phyloP scores from a whole-genome alignment of 805 yeast species.

The Sugiyamaella smithiae region DNA sequence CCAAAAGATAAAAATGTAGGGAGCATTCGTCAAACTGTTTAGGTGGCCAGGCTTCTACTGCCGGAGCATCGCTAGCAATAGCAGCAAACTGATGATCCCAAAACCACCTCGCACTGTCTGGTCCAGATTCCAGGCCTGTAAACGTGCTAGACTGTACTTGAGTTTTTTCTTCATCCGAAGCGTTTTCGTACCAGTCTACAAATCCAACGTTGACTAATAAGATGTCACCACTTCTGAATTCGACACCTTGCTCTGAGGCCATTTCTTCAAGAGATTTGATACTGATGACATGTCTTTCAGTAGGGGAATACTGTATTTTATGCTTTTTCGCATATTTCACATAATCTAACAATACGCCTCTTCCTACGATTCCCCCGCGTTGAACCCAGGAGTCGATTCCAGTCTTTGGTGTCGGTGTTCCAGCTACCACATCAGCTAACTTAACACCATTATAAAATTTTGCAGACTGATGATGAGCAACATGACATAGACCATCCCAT shows the following conservation, averaged over 20 bases:
- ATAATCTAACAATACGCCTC: constrained; percentile 36
- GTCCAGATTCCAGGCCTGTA: constrained; percentile 8
- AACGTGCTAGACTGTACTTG: not conserved
- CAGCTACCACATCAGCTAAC: constrained; percentile 24
- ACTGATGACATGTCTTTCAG: constrained; percentile 27
- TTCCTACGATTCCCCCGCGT: constrained; percentile 32
- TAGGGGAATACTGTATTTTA: constrained; percentile 28
- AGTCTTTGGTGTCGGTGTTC: constrained; percentile 10
- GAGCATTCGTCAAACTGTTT: not conserved
- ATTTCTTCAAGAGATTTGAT: constrained; percentile 25
- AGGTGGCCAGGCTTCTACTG: constrained; percentile 16
- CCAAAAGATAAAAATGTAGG: constrained; percentile 21
- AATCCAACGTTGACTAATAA: constrained; percentile 33
- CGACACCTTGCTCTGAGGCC: constrained; percentile 26
- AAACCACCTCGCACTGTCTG: constrained; percentile 3
- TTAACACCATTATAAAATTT: constrained; percentile 28
- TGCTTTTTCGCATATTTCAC: constrained; percentile 30
- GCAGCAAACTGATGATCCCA: constrained; percentile 16
- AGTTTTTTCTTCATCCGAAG: constrained; percentile 10
- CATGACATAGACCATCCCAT: constrained; percentile 36
- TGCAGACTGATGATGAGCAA: constrained; percentile 21
- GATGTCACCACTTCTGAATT: constrained; percentile 33
- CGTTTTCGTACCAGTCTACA: constrained; percentile 25
- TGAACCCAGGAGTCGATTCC: constrained; percentile 27
- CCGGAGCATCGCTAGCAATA: constrained; percentile 11